Base-by-base conservation (phyloP, 1,139 yeast genomes). In the Zygotorulaspora mrakii region DNA sequence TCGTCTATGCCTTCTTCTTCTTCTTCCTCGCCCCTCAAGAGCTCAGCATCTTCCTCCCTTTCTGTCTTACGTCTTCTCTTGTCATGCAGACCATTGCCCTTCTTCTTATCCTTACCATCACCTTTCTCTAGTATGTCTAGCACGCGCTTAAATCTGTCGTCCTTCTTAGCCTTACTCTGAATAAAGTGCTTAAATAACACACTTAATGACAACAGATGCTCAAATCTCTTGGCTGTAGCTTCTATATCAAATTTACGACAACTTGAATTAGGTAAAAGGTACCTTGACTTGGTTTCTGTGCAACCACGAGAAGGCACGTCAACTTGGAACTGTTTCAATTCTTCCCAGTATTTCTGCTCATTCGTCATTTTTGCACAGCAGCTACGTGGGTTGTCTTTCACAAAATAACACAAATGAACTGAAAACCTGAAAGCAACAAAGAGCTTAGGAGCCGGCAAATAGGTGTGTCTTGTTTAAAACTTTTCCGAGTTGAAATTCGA, bases 21-120 rank as follows among this genome's bases (percentile, higher is more conserved):
- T 38, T 75, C 81, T 44, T 79, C 91, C 57, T 86, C 95, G 37
- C 82, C 95, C 49, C 76, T 74, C 53, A 89, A 69, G 42, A 87
- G 69, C 61, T 87, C 96, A 1, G 87, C 95, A 61, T 87, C 96
- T 60, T 89, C 97, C 57, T 89, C 96, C 61, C 84, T 82, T 61
- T 86, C 95, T 0, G 94, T 81, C 59, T 85, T 85, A 45, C 95
- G 67, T 41, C 76, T 68, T 39, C 62, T 43, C 18, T 44, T 57
- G 46, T 41, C 57, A 42, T 31, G 52, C 31, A 45, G 51, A 30
- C 48, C 45, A 57, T 69, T 18, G 65, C 43, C 47, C 38, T 61
- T 53, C 45, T 61, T 48, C 52, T 45, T 37, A 52, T 57, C n/a
- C 50, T 57, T 46, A 43, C 59, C 47, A 48, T 45, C 46, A 43